phyloP scores from a whole-genome alignment of 1,284 basidiomycete genomes.

The Austroboletus novae-zelandiae region DNA sequence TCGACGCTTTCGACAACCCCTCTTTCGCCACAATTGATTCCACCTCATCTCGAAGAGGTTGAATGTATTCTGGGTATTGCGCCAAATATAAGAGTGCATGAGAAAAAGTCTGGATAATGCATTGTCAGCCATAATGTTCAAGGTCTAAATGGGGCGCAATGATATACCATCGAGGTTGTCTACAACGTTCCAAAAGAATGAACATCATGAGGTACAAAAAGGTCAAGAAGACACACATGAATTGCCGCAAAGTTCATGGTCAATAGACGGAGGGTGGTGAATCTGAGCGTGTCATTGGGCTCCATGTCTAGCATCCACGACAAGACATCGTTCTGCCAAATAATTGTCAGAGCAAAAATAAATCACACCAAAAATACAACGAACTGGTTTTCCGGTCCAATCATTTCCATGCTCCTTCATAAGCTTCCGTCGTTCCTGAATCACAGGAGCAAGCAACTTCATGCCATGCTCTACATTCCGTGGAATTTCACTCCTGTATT shows the following conservation, averaged over 20 bases:
- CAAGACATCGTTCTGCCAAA: background rate
- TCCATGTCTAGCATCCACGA: background rate
- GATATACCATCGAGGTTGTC: conserved; percentile 11
- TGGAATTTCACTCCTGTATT: background rate
- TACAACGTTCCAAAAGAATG: background rate
- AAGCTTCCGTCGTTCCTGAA: conserved; percentile 34
- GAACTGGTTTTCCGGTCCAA: conserved; percentile 39
- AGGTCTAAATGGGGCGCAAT: background rate
- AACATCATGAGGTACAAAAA: background rate
- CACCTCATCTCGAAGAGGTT: conserved; percentile 42
- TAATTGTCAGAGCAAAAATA: conserved; percentile 11
- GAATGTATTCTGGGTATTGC: conserved; percentile 35
- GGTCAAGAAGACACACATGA: conserved; percentile 19
- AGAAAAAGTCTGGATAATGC: conserved; percentile 24
- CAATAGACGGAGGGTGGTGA: conserved; percentile 34
- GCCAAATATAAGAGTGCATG: conserved; percentile 38
- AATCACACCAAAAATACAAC: conserved; percentile 1
- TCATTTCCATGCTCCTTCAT: conserved; percentile 34
- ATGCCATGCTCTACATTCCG: conserved; percentile 4
- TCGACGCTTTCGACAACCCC: conserved; percentile 42
- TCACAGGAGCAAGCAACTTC: conserved; percentile 33
- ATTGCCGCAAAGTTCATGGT: conserved; percentile 39
- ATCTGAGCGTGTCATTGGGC: conserved; percentile 3
- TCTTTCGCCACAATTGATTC: conserved; percentile 27
- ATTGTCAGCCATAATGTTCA: background rate